A percentile compares a stretch with the other conserved stretches of the same genome.
Evolutionary conservation across 192 early-diverging fungal genomes (phyloP).

Genomic region (Physocladia obscura): DNA sequence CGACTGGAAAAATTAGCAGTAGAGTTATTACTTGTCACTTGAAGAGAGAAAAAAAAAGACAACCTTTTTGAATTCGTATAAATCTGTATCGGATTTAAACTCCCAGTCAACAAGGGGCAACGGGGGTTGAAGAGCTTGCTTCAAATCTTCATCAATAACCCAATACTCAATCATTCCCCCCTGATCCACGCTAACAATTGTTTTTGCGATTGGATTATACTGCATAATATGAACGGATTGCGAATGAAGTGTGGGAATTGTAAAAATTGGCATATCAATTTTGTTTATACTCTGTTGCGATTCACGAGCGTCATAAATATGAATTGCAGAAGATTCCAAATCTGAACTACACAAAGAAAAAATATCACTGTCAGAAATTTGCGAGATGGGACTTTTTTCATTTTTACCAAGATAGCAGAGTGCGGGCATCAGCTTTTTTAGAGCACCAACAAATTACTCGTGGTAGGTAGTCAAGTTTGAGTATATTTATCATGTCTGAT

Average conservation of each 20-base stretch:
- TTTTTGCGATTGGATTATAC: slow-evolving; percentile 74
- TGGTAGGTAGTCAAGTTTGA: slow-evolving; percentile 77
- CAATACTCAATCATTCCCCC: slow-evolving; percentile 96
- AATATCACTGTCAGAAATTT: too few relatives aligned
- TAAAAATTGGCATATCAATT: slow-evolving; percentile 58
- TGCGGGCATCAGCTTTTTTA: slow-evolving; percentile 78
- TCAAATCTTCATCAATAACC: slow-evolving; percentile 60
- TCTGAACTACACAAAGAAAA: slow-evolving; percentile 73
- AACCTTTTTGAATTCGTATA: slow-evolving; percentile 96
- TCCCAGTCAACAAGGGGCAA: slow-evolving; percentile 62
- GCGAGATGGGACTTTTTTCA: too few relatives aligned
- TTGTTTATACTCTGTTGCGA: slow-evolving; percentile 22
- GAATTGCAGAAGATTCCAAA: slow-evolving; percentile 62
- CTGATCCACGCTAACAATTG: slow-evolving; percentile 79
- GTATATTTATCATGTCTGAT: slow-evolving; percentile 95
- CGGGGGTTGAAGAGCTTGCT: slow-evolving; percentile 19
- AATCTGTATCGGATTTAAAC: slow-evolving; percentile 90
- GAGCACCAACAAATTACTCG: slow-evolving; percentile 81
- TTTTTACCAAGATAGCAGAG: slow-evolving; percentile 78
- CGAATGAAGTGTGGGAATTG: slow-evolving; percentile 66
- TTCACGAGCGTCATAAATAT: slow-evolving; percentile 79
- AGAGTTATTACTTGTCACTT: neutral
- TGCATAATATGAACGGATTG: slow-evolving; percentile 76
- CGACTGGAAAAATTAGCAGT: slow-evolving; percentile 36
- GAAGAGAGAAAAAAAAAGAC: neutral